Conservation (phyloP, 257 asterid species). For the Solanum virginianum region DNA sequence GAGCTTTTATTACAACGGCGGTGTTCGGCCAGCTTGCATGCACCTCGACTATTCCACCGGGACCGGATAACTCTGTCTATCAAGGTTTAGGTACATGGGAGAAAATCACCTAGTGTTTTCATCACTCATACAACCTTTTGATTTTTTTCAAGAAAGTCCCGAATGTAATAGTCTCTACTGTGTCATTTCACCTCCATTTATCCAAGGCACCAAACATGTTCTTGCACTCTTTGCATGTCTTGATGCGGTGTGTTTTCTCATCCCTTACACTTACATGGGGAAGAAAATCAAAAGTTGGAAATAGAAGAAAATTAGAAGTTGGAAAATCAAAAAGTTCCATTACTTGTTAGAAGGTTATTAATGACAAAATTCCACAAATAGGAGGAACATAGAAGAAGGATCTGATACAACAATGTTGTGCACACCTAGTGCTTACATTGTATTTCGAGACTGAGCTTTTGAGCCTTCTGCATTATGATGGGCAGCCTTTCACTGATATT, state of each 20-base stretch:
- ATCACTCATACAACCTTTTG: not conserved
- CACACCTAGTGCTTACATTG: slow-evolving; percentile 29
- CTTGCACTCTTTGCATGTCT: not conserved
- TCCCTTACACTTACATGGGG: not conserved
- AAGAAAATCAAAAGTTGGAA: not conserved
- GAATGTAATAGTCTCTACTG: not conserved
- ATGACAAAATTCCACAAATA: slow-evolving; percentile 1
- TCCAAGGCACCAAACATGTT: not conserved
- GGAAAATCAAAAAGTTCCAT: not conserved
- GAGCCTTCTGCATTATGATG: slow-evolving; percentile 53
- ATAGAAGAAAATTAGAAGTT: not conserved
- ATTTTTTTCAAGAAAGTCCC: not conserved
- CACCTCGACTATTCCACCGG: not conserved
- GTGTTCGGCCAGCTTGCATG: not conserved
- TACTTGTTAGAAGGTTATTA: not conserved
- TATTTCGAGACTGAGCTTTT: slow-evolving; percentile 54
- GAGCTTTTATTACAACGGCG: not conserved
- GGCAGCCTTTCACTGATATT: slow-evolving; percentile 73
- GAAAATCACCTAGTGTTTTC: not conserved
- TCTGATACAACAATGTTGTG: slow-evolving; percentile 8
- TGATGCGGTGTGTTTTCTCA: not conserved
- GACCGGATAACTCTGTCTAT: not conserved
- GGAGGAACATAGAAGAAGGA: not conserved
- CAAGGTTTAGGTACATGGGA: not conserved
- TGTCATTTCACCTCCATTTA: not conserved